These are phyloP conservation scores for Canariomyces notabilis DNA, from an alignment of 2,329 filamentous ascomycete genomes.

Conservation along the genomic window DNA sequence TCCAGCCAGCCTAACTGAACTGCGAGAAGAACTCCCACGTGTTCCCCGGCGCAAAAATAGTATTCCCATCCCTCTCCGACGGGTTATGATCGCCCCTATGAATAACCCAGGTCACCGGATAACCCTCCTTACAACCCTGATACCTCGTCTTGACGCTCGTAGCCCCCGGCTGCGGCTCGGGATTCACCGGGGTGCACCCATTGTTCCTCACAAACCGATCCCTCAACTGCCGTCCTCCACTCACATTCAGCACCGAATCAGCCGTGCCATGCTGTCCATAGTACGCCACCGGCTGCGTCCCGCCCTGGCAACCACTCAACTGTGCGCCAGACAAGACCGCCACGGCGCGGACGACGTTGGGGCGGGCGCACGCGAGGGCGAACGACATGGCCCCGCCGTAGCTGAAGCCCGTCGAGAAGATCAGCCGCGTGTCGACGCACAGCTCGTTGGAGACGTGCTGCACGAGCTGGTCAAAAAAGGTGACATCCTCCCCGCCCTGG, in stretches of 20 bases:
- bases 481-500: slow-evolving; percentile 37
- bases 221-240: slow-evolving; percentile 15
- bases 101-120: slow-evolving; percentile 22
- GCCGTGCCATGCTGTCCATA: slow-evolving; percentile 19
- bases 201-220: slow-evolving; percentile 21
- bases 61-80: slow-evolving; percentile 15
- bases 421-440: slow-evolving; percentile 38
- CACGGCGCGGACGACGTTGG: slow-evolving; percentile 35
- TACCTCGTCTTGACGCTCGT: slow-evolving; percentile 19
- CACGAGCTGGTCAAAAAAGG: slow-evolving; percentile 38
- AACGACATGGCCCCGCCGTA: slow-evolving; percentile 41
- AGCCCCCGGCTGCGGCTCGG: slow-evolving; percentile 8
- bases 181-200: slow-evolving; percentile 11
- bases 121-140: slow-evolving; percentile 16
- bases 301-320: slow-evolving; percentile 15
- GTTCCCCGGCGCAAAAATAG: slow-evolving; percentile 20
- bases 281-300: slow-evolving; percentile 16
- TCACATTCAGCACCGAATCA: slow-evolving; percentile 18
- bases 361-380: slow-evolving; percentile 37
- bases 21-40: slow-evolving; percentile 23
- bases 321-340: slow-evolving; percentile 13
- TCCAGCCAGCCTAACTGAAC: slow-evolving; percentile 8
- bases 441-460: slow-evolving; percentile 35
- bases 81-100: slow-evolving; percentile 24
- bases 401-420: slow-evolving; percentile 41